Percentiles rank a stretch among this genome's conserved stretches.
These are phyloP conservation scores for Fomitiporia mediterranea DNA, from an alignment of 1,284 basidiomycete genomes.

Conservation along the genomic window DNA sequence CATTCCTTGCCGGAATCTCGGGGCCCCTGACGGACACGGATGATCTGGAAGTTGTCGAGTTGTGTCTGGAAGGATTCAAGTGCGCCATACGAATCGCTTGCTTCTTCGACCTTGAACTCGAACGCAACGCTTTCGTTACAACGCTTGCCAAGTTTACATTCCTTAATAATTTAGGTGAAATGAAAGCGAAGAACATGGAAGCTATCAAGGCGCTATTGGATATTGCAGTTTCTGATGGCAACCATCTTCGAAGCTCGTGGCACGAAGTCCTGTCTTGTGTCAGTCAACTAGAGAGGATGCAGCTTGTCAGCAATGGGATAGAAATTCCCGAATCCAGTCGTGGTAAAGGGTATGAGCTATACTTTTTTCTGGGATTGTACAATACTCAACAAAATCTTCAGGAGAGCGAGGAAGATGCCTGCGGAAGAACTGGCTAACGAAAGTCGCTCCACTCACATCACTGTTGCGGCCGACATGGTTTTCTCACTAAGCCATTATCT, in stretches of 20 bases:
- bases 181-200: conserved; percentile 98
- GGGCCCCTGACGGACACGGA: conserved; percentile 90
- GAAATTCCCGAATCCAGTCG: conserved; percentile 79
- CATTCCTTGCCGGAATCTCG: conserved; percentile 90
- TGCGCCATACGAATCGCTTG: conserved; percentile 90
- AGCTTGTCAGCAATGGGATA: conserved; percentile 84
- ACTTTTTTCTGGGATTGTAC: conserved; percentile 16
- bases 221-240: conserved; percentile 90
- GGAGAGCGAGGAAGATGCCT: conserved; percentile 59
- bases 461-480: conserved; percentile 98
- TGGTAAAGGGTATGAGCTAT: conserved; percentile 57
- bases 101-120: conserved; percentile 92
- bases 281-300: conserved; percentile 96
- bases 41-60: conserved; percentile 84
- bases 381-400: conserved; percentile 10
- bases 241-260: conserved; percentile 93
- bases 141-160: conserved; percentile 97
- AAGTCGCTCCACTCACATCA: conserved; percentile 96
- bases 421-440: conserved; percentile 96
- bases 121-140: conserved; percentile 96
- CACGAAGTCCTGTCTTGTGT: conserved; percentile 93
- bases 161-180: conserved; percentile 93
- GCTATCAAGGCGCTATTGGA: conserved; percentile 93
- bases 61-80: conserved; percentile 94
- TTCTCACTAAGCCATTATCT: conserved; percentile 95